Evolutionary conservation across 345 rosid genomes (phyloP).

Genomic region (Barbarea vulgaris): DNA sequence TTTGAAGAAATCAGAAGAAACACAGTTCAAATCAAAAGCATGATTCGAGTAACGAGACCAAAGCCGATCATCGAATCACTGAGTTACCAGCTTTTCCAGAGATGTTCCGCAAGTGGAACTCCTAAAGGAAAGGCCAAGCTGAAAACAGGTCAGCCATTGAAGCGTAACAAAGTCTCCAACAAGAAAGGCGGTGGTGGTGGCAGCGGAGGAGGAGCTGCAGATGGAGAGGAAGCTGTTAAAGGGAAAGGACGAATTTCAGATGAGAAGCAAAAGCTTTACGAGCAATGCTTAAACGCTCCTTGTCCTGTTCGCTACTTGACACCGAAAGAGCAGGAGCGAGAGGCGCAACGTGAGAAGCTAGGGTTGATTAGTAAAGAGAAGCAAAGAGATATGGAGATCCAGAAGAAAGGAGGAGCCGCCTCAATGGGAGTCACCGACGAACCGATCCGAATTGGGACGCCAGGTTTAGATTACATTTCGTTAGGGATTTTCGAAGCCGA

Average conservation of each 20-base stretch:
- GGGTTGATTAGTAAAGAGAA: slow-evolving; percentile 83
- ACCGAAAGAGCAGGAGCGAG: slow-evolving; percentile 64
- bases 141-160: slow-evolving; percentile 57
- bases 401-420: slow-evolving; percentile 76
- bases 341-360: slow-evolving; percentile 78
- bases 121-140: slow-evolving; percentile 72
- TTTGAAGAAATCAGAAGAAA: background rate
- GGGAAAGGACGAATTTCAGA: slow-evolving; percentile 47
- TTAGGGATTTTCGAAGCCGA: slow-evolving; percentile 77
- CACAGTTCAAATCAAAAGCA: slow-evolving; percentile 18
- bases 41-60: slow-evolving; percentile 52
- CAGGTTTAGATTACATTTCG: slow-evolving; percentile 73
- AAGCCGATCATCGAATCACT: slow-evolving; percentile 41
- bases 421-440: slow-evolving; percentile 74
- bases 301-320: slow-evolving; percentile 76
- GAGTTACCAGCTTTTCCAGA: slow-evolving; percentile 54
- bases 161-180: slow-evolving; percentile 58
- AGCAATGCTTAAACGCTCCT: slow-evolving; percentile 78
- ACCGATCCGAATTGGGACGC: slow-evolving; percentile 75
- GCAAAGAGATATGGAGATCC: slow-evolving; percentile 70
- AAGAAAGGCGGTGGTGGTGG: slow-evolving; percentile 50
- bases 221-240: slow-evolving; percentile 34
- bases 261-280: slow-evolving; percentile 61
- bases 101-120: slow-evolving; percentile 71
- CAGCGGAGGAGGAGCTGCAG: background rate